Conservation (phyloP, 2,329 filamentous ascomycete species). For the Fusarium sublunatum region DNA sequence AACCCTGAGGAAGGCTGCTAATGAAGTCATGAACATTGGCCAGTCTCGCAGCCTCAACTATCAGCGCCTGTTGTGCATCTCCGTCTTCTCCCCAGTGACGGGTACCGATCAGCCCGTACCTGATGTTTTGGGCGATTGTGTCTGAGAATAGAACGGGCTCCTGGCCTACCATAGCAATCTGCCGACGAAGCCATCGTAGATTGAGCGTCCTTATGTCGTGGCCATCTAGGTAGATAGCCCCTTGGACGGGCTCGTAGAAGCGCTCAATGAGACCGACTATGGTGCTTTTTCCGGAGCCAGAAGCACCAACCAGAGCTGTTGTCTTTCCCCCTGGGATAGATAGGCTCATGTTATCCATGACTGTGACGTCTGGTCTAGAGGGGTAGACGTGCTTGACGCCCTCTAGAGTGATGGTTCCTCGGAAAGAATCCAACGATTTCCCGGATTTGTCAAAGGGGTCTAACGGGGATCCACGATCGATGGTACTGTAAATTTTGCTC, state of each 20-base stretch:
- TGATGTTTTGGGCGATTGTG: constrained; percentile 89
- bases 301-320: constrained; percentile 91
- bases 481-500: constrained; percentile 90
- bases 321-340: constrained; percentile 87
- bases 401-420: constrained; percentile 83
- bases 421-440: constrained; percentile 74
- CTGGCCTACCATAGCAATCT: constrained; percentile 91
- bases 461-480: constrained; percentile 85
- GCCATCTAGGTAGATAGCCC: constrained; percentile 83
- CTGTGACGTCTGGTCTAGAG: constrained; percentile 86
- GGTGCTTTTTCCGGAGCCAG: constrained; percentile 93
- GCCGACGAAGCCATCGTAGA: constrained; percentile 88
- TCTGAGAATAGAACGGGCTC: constrained; percentile 91
- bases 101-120: constrained; percentile 87
- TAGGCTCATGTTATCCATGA: constrained; percentile 86
- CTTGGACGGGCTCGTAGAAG: constrained; percentile 89
- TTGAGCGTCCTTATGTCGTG: constrained; percentile 84
- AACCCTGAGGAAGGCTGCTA: constrained; percentile 80
- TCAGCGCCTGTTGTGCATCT: constrained; percentile 75
- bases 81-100: constrained; percentile 72
- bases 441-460: constrained; percentile 78
- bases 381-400: constrained; percentile 94
- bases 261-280: constrained; percentile 94
- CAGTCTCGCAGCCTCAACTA: constrained; percentile 84
- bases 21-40: constrained; percentile 96